Base-by-base conservation (phyloP, 192 early-diverging fungal genomes). In the Coemansia sp. region DNA sequence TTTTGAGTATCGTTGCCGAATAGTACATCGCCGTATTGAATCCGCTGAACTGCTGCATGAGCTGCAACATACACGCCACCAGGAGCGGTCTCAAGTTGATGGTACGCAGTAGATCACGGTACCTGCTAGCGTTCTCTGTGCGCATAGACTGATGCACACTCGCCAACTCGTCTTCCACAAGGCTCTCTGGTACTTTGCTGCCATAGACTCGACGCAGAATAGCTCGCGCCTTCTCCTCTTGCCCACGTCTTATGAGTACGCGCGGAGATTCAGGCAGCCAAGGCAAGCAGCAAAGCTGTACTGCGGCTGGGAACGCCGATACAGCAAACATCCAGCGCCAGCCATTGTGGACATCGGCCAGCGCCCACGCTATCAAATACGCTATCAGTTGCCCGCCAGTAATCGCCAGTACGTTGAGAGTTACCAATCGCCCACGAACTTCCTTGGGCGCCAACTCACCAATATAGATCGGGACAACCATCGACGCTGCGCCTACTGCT, bases 11-110 rank as follows among this genome's bases (percentile, higher is more conserved):
- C 23, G 73, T 76, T 25, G 85, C 68, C 42, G 85, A 78, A 70
- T 92, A 93, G 77, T 93, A 93, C 67, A 93, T 85, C 46, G 90
- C 85, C 10, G 87, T 82, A 67, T 92, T 92, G 86, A 90, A 90
- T 61, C 91, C 91, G 25, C 90, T 88, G 62, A 86, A 86, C 76
- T 90, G 91, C 78, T 92, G 90, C 76, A 88, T 89, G 21, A 89
- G 66, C 69, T 92, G 90, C 69, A 93, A 73, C 32, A 88, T 58
- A 38, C 87, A 75, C 34, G 80, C 92, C 39, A 93, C 81, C 21
- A 89, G 10, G 19, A 91, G 75, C 64, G 89, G 86, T 51, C 80
- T 83, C 10, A 82, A 46, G 65, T 88, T 90, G 50, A 75, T 73
- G 1, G 69, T 67, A 5, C 77, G 72, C 60, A 90, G 71, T 53